Evolutionary conservation across 2,329 filamentous ascomycete genomes (phyloP), one percentile per base, ranked within the genome.

Genomic region (Parastagonospora nodorum): DNA sequence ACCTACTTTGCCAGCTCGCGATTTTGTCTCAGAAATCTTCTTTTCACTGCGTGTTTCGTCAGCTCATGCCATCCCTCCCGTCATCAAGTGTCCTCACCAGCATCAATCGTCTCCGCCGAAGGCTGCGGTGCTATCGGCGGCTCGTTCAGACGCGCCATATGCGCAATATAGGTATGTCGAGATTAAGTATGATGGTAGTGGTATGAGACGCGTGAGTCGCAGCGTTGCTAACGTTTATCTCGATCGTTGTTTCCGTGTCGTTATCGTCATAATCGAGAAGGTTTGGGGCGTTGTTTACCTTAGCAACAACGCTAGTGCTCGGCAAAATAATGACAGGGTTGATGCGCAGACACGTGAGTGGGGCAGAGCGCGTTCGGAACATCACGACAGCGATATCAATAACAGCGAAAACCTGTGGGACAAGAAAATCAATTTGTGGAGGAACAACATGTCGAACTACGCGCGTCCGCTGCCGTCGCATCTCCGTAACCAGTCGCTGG

Each of bases 111-210:
- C 75, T 91, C 88, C 70, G 80, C 81, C 67, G 87, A 82, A 44
- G 61, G 63, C 58, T 63, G 61, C 41, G 67, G 61, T 48, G 62
- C 67, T 56, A 67, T 58, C 57, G 85, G 81, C 69, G 84, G 83
- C 80, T 92, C 89, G 77, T 92, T 92, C 63, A 93, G 82, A 77
- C 89, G 84, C 77, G 89, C 89, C 89, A 93, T 93, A 74, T 72
- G 78, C 79, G 75, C 74, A 55, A 58, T 33, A 47, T 69, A 69
- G 65, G 64, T 73, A 71, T 72, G 63, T 60, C 45, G 47, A 59
- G 45, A 53, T 57, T 60, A 69, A 69, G 24, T 67, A 73, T 71
- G 67, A 56, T 50, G 32, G 58, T 43, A 30, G 38, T 41, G 28
- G 19, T 24, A 24, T 42, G 12, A 31, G 15, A 8, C 37, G 39